These are phyloP conservation scores for Aquilaria malaccensis DNA, from an alignment of 345 rosid genomes.

Conservation along the genomic window DNA sequence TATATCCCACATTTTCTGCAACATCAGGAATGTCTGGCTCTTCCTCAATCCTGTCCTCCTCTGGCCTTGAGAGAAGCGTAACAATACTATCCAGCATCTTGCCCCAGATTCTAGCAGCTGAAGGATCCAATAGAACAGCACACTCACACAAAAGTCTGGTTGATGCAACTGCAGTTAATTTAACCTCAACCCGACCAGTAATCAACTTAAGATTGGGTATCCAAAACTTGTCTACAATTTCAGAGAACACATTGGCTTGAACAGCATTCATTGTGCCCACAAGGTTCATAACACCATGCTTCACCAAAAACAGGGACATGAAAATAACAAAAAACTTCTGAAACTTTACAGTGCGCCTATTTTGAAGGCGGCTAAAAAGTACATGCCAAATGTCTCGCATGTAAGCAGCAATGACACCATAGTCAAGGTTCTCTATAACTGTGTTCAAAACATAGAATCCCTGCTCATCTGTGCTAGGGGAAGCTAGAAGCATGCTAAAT, in stretches of 20 bases:
- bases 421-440: slow-evolving; percentile 74
- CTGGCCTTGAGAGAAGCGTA: slow-evolving; percentile 79
- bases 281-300: slow-evolving; percentile 67
- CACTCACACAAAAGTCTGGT: slow-evolving; percentile 76
- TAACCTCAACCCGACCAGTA: slow-evolving; percentile 64
- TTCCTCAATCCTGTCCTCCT: slow-evolving; percentile 64
- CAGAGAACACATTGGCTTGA: slow-evolving; percentile 51
- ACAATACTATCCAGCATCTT: slow-evolving; percentile 78
- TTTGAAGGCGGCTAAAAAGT: slow-evolving; percentile 62
- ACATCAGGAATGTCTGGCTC: slow-evolving; percentile 95
- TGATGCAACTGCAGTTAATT: slow-evolving; percentile 79
- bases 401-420: slow-evolving; percentile 48
- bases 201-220: slow-evolving; percentile 78
- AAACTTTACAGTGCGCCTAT: slow-evolving; percentile 56
- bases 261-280: slow-evolving; percentile 73
- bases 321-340: slow-evolving; percentile 71
- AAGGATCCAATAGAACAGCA: slow-evolving; percentile 56
- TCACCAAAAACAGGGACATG: slow-evolving; percentile 89
- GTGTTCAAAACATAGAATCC: slow-evolving; percentile 95
- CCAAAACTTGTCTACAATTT: slow-evolving; percentile 80
- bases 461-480: slow-evolving; percentile 84
- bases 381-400: slow-evolving; percentile 66
- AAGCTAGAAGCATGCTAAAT: slow-evolving; percentile 62
- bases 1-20: slow-evolving; percentile 71
- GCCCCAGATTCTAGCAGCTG: slow-evolving; percentile 63